Base-by-base conservation (phyloP, 2,329 filamentous ascomycete species). In the Xylariaceae sp. region DNA sequence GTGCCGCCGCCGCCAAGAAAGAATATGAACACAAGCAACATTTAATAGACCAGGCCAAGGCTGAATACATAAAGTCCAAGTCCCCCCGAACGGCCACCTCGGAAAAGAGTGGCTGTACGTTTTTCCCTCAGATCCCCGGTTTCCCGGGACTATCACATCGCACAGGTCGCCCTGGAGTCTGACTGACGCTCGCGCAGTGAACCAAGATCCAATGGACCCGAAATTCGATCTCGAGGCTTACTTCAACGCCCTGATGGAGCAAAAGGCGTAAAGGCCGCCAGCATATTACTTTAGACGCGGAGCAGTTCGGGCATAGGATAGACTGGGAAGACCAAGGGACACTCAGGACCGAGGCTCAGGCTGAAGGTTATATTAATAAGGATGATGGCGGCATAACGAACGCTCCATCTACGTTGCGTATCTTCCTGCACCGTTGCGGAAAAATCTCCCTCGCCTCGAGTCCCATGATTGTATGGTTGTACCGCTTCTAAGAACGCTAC, bases 201-300 rank as follows among this genome's bases (percentile, higher is more conserved):
- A 86, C 72, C 79, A 83, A 70, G 86, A 97, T 75, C 87, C 87
- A 57, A 83, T 86, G 69, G 85, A 94, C 77, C 85, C 91, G 69
- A 89, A 91, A 69, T 97, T 97, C 77, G 92, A 99, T 72, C 80
- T 97, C 65, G 92, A 97, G 79, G 85, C 88, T 65, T 89, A 84
- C 73, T 75, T 96, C 72, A 81, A 83, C 67, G 79, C 82, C 65
- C 75, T 90, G 65, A 65, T 73, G 61, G 73, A 77, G 70, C 71
- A 80, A 68, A 80, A 73, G 68, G 71, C 77, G 64, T 81, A 76
- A 53, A 19, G 19, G 32, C 39, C 18, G 45, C 37, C 16, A 16
- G 21, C 26, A 48, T 42, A 51, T 43, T 29, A 50, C 36, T 47
- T 59, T 57, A 59, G 54, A 59, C 48, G 48, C 45, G 49, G 47